Percentiles rank a stretch among this genome's conserved stretches.
phyloP scores from a whole-genome alignment of 345 rosid genomes.

The Pistacia integerrima region DNA sequence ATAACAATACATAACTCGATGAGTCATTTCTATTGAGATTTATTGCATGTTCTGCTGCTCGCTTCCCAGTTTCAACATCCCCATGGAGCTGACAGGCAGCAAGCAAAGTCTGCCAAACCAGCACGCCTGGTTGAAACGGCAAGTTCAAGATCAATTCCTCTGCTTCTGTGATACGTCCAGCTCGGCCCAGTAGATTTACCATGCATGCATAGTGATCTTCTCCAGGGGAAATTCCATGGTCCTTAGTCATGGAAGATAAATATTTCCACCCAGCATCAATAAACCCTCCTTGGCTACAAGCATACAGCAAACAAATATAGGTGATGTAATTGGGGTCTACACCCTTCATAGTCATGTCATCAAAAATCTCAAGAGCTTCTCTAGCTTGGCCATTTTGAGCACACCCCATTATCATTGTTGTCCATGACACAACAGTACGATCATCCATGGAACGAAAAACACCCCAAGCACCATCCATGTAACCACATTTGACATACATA shows the following conservation, averaged over 20 bases:
- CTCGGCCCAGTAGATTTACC: slow-evolving; percentile 54
- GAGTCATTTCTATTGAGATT: slow-evolving; percentile 38
- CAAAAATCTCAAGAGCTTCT: slow-evolving; percentile 46
- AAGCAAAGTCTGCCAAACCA: slow-evolving; percentile 60
- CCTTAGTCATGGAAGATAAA: slow-evolving; percentile 45
- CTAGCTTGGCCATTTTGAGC: slow-evolving; percentile 54
- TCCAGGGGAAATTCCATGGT: slow-evolving; percentile 43
- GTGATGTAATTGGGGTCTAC: slow-evolving; percentile 50
- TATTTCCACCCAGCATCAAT: slow-evolving; percentile 50
- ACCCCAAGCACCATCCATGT: slow-evolving; percentile 46
- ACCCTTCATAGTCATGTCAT: slow-evolving; percentile 41
- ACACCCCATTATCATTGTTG: slow-evolving; percentile 56
- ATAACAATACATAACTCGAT: slow-evolving; percentile 50
- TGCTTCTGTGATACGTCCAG: slow-evolving; percentile 52
- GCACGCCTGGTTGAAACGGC: slow-evolving; percentile 49
- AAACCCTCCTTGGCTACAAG: slow-evolving; percentile 60
- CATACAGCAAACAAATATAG: slow-evolving; percentile 49
- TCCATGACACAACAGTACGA: slow-evolving; percentile 50
- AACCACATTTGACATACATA: slow-evolving; percentile 57
- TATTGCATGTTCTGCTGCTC: slow-evolving; percentile 47
- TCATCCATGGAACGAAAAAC: slow-evolving; percentile 36
- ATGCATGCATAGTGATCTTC: slow-evolving; percentile 61
- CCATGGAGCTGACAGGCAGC: slow-evolving; percentile 53
- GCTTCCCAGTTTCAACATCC: slow-evolving; percentile 47
- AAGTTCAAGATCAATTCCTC: slow-evolving; percentile 44